phyloP scores from a whole-genome alignment of 768 basidiomycete genomes.

The Hydnum rufescens region DNA sequence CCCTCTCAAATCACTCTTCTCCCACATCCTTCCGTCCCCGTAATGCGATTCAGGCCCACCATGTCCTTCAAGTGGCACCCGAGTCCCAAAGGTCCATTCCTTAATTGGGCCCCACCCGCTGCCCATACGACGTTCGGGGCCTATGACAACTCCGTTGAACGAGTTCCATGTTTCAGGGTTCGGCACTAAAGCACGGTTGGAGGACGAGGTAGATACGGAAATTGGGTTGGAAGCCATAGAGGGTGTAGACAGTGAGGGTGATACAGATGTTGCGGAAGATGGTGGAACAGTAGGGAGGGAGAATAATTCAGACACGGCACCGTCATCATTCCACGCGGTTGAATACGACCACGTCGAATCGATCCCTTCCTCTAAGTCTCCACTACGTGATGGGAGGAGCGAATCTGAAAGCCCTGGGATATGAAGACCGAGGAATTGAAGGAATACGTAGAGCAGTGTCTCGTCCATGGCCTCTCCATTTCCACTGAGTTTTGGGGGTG shows the following conservation, averaged over 20 bases:
- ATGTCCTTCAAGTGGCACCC: constrained; percentile 31
- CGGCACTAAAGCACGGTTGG: too few species aligned
- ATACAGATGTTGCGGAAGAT: background rate
- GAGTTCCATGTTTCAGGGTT: background rate
- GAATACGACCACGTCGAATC: background rate
- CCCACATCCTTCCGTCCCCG: constrained; percentile 25
- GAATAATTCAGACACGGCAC: background rate
- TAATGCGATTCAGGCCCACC: constrained; percentile 21
- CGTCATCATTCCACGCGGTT: background rate
- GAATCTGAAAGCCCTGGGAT: constrained; percentile 35
- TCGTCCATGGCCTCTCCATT: constrained; percentile 26
- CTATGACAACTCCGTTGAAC: constrained; percentile 43
- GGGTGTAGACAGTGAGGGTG: too few species aligned
- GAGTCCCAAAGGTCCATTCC: constrained; percentile 35
- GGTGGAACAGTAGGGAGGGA: background rate
- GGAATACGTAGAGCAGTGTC: constrained; percentile 46
- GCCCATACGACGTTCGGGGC: constrained; percentile 40
- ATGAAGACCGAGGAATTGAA: constrained; percentile 49
- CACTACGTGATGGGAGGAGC: background rate
- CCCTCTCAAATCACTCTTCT: constrained; percentile 27
- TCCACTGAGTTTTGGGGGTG: constrained; percentile 15
- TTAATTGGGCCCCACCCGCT: constrained; percentile 48
- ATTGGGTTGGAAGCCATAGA: too few species aligned
- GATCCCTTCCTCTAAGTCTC: background rate
- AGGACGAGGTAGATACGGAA: too few species aligned